Evolutionary conservation across 2,329 filamentous ascomycete genomes (phyloP).

Genomic region (Trichothecium roseum): DNA sequence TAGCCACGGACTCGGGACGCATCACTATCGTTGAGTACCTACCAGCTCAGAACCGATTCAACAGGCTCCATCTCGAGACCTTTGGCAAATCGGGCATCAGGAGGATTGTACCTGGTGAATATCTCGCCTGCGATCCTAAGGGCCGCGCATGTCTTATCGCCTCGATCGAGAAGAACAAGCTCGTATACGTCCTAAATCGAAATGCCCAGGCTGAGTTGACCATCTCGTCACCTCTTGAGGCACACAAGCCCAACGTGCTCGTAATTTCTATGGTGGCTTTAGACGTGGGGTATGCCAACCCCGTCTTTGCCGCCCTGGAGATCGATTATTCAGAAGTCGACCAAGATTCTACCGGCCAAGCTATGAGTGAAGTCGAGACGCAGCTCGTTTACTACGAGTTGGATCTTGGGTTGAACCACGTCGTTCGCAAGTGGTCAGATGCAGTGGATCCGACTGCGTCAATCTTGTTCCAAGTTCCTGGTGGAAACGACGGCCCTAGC

Average conservation of each 20-base stretch:
- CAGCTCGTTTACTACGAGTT: slow-evolving; percentile 95
- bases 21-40: slow-evolving; percentile 92
- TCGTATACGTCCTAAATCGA: slow-evolving; percentile 95
- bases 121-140: slow-evolving; percentile 90
- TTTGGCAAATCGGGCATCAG: slow-evolving; percentile 96
- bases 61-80: slow-evolving; percentile 86
- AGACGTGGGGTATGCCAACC: slow-evolving; percentile 95
- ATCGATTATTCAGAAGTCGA: slow-evolving; percentile 88
- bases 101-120: slow-evolving; percentile 89
- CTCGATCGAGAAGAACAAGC: slow-evolving; percentile 96
- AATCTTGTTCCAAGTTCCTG: slow-evolving; percentile 89
- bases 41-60: slow-evolving; percentile 76
- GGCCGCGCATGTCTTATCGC: slow-evolving; percentile 91
- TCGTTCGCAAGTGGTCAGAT: slow-evolving; percentile 94
- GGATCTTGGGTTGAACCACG: slow-evolving; percentile 91
- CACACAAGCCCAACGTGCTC: slow-evolving; percentile 83
- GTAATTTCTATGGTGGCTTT: slow-evolving; percentile 81
- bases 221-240: slow-evolving; percentile 93
- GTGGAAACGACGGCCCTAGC: slow-evolving; percentile 85
- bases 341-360: slow-evolving; percentile 78
- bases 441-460: slow-evolving; percentile 83
- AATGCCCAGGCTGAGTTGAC: slow-evolving; percentile 90
- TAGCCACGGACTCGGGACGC: slow-evolving; percentile 90
- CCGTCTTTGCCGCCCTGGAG: slow-evolving; percentile 90
- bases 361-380: slow-evolving; percentile 74